phyloP scores from a whole-genome alignment of 257 asterid genomes.

The Solanum phureja region DNA sequence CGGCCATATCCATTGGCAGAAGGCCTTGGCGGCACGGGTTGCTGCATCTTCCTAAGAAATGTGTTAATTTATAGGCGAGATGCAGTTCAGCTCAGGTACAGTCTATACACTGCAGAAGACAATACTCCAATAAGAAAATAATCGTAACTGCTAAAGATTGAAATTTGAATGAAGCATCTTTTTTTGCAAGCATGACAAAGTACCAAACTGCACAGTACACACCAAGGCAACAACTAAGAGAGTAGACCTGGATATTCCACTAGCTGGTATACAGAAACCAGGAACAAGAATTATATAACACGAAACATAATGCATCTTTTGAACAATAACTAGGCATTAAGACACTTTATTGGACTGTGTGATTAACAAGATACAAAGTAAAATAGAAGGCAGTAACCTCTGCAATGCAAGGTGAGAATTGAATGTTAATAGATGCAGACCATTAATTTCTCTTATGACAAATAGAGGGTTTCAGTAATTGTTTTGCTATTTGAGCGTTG shows the following conservation, averaged over 20 bases:
- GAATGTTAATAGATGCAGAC: background rate
- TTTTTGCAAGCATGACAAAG: background rate
- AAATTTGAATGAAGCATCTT: background rate
- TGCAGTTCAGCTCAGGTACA: background rate
- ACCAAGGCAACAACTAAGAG: background rate
- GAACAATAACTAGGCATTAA: background rate
- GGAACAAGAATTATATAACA: background rate
- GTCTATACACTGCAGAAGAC: background rate
- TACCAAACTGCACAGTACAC: background rate
- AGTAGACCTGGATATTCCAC: background rate
- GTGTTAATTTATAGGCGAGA: background rate
- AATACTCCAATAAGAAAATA: background rate
- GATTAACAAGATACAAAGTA: background rate
- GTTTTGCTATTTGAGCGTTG: background rate
- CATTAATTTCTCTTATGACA: background rate
- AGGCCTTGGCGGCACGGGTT: conserved; percentile 51
- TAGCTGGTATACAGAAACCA: background rate
- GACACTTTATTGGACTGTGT: background rate
- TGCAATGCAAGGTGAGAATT: background rate
- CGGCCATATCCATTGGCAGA: conserved; percentile 75
- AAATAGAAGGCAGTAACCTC: background rate
- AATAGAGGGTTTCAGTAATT: background rate
- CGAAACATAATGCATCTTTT: background rate
- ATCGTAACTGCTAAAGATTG: background rate
- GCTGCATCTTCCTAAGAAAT: conserved; percentile 56